Evolutionary conservation across 164 flowering plant genomes (phyloP).

Genomic region (grape (Vitis vinifera)): ASM3070453v1 NC_081814.1:8288501-8289000

Average conservation of each 20-base stretch:
- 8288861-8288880: conserved; percentile 76
- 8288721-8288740: conserved; percentile 79
- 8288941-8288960: conserved; percentile 85
- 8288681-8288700: conserved; percentile 70
- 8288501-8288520: conserved; percentile 83
- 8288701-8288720: conserved; percentile 91
- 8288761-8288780: conserved; percentile 63
- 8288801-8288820: conserved; percentile 87
- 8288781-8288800: conserved; percentile 66
- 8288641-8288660: conserved; percentile 77
- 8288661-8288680: conserved; percentile 59
- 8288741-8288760: conserved; percentile 74
- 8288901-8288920: conserved; percentile 75
- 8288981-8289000: conserved; percentile 81
- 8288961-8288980: conserved; percentile 96
- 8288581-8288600: conserved; percentile 91
- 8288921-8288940: conserved; percentile 68
- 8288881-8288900: conserved; percentile 58
- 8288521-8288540: conserved; percentile 67
- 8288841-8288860: conserved; percentile 84
- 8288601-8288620: conserved; percentile 81
- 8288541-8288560: conserved; percentile 61
- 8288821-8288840: conserved; percentile 92
- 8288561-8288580: conserved; percentile 68
- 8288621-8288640: conserved; percentile 62